Evolutionary conservation across 169 alveolate species (phyloP).

Genomic region (Miamiensis avidus): DNA sequence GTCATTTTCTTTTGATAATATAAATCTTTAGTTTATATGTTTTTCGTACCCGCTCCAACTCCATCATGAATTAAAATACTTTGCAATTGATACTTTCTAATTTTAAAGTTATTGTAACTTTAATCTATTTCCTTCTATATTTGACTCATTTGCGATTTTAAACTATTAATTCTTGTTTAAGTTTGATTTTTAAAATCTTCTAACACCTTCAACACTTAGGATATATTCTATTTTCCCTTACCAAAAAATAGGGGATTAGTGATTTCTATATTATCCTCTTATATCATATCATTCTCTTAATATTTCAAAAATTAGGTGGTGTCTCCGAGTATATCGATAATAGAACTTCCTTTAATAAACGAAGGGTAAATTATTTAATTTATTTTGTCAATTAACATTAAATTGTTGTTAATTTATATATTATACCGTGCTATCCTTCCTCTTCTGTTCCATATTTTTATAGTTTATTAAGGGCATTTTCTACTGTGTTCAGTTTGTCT

Average conservation of each 20-base stretch:
- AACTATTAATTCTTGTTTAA: neutral
- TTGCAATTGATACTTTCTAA: constrained; percentile 22
- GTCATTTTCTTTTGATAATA: neutral
- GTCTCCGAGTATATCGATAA: neutral
- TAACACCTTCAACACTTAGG: neutral
- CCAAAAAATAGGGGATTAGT: constrained; percentile 35
- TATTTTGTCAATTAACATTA: no score
- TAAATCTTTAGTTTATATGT: neutral
- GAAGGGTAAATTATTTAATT: no score
- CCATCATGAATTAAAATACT: constrained; percentile 45
- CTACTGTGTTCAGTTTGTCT: constrained; percentile 27
- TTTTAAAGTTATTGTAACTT: constrained; percentile 27
- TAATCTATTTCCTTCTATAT: constrained; percentile 10
- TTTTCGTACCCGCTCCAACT: constrained; percentile 11
- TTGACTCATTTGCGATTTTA: neutral
- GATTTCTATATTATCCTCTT: neutral
- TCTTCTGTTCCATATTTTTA: neutral
- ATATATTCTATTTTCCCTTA: neutral
- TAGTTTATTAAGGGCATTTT: constrained; percentile 1
- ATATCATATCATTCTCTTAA: neutral
- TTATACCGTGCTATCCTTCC: no score
- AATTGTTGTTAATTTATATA: no score
- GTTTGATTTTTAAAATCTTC: constrained; percentile 7
- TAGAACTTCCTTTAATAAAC: neutral
- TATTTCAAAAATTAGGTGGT: neutral